Conservation (phyloP, 129 eudicot species). For the Tanacetum coccineum region DNA sequence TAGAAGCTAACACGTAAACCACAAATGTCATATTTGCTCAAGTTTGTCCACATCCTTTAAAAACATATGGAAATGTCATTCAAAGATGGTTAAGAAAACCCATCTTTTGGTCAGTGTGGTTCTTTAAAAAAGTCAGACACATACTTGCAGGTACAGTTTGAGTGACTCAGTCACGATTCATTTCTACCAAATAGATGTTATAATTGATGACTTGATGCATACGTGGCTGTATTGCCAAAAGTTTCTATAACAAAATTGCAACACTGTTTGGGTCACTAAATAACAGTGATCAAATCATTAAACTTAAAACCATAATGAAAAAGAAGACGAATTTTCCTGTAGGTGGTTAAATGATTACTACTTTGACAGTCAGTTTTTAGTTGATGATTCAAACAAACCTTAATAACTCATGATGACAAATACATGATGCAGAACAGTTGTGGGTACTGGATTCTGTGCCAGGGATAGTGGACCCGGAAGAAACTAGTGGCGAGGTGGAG, state of each 20-base stretch:
- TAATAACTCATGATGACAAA: slow-evolving; percentile 32
- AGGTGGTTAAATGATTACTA: slow-evolving; percentile 1
- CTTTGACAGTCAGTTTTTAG: not conserved
- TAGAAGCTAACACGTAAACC: not conserved
- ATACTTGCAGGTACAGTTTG: too few species aligned
- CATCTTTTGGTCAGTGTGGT: not conserved
- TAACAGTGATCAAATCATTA: too few species aligned
- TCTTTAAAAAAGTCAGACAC: not conserved
- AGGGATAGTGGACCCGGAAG: slow-evolving; percentile 62
- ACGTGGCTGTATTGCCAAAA: not conserved
- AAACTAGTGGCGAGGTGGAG: slow-evolving; percentile 83
- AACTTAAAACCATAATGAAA: not conserved
- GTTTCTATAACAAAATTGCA: too few species aligned
- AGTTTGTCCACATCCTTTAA: not conserved
- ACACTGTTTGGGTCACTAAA: too few species aligned
- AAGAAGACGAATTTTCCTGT: not conserved
- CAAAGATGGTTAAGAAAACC: slow-evolving; percentile 8
- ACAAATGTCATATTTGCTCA: not conserved
- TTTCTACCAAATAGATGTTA: too few species aligned
- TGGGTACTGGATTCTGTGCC: slow-evolving; percentile 98
- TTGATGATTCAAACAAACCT: not conserved
- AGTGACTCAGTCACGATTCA: not conserved
- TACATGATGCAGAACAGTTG: slow-evolving; percentile 87
- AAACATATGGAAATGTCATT: not conserved
- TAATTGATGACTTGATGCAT: too few species aligned